Evolutionary conservation across 2,329 filamentous ascomycete genomes (phyloP), one percentile per base, ranked within the genome.

Genomic region (Talaromyces albobiverticillius): DNA sequence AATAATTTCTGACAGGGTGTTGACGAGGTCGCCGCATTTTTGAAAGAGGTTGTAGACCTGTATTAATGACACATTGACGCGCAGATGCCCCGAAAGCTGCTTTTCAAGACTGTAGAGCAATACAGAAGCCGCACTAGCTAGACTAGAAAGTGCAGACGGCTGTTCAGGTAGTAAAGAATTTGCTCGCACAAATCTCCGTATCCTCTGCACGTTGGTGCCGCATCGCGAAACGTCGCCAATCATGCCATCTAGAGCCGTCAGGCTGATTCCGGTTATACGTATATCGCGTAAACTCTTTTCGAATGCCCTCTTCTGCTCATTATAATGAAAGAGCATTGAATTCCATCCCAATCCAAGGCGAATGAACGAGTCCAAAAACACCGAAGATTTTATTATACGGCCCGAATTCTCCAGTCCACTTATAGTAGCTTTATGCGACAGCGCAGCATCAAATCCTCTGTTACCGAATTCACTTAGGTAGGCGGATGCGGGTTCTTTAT

Each of bases 221-320:
- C 71, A 74, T 41, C 61, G 62, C 10, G 71, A 47, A 16, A 74
- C 57, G 25, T 64, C 62, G 16, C 66, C 54, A 31, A 65, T 61
- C 29, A 72, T 46, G 5, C 61, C 61, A 42, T 71, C 62, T 10
- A 79, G 68, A 20, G 74, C 67, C 20, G 63, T 57, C n/a, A 74
- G 64, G 57, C 79, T 83, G 31, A 77, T 64, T 2, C 82, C 83
- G 2, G 78, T 78, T 26, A 81, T 68, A 2, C 77, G 70, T 1
- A 78, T 68, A 51, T 77, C 68, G 3, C 69, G 61, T 32, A 80
- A 65, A 3, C 68, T 67, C 36, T 70, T 73, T 36, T 71, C 68
- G 50, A 77, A 76, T n/a, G 48, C 61, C 18, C 57, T 61, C 3
- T 60, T 61, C 45, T 64, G 56, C 46, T 67, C 61, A 56, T 76